phyloP scores from a whole-genome alignment of 73 alveolate genomes.

The Paramecium tetraurelia region DNA sequence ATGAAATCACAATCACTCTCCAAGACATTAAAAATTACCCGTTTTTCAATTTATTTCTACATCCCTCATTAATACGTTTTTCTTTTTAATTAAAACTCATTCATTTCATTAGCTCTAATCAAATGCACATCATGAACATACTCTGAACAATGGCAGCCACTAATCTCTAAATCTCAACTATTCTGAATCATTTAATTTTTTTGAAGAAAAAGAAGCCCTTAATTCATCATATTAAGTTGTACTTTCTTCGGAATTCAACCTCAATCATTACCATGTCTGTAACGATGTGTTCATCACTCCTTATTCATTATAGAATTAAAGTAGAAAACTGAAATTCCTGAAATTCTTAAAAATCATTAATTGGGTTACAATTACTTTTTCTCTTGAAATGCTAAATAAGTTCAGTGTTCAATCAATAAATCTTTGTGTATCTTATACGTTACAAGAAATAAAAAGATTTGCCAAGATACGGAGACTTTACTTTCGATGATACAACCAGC shows the following conservation, averaged over 20 bases:
- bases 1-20: neutral
- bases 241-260: neutral
- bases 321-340: neutral
- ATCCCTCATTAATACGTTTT: constrained; percentile 2
- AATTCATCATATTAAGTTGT: neutral
- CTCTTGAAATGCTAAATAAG: neutral
- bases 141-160: neutral
- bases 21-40: constrained; percentile 14
- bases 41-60: neutral
- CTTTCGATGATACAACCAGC: neutral
- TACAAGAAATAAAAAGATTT: neutral
- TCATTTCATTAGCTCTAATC: neutral
- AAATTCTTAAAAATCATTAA: neutral
- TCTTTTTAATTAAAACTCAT: constrained; percentile 4
- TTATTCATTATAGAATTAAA: neutral
- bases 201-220: neutral
- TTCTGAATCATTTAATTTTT: neutral
- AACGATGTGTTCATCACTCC: neutral
- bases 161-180: neutral
- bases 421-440: constrained; percentile 18
- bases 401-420: neutral
- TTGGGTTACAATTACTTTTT: neutral
- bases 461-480: neutral
- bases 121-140: neutral
- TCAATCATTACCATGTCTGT: neutral